Evolutionary conservation across 1,284 basidiomycete species (phyloP).

Genomic region (Apiotrichum brassicae): DNA sequence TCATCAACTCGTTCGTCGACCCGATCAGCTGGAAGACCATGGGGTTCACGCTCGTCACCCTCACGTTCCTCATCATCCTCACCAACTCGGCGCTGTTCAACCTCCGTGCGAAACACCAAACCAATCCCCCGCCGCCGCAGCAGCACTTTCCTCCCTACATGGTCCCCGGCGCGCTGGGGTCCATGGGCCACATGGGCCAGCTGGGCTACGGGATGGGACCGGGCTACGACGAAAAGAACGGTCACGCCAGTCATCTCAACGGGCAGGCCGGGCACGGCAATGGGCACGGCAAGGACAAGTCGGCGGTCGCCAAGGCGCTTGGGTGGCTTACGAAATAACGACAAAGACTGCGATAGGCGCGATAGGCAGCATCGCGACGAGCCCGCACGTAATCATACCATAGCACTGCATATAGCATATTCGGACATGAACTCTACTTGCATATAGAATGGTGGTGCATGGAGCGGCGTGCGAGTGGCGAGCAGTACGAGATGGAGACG

Average conservation of each 20-base stretch:
- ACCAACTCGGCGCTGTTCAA: constrained; percentile 68
- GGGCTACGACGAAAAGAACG: neutral
- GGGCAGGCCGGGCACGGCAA: neutral
- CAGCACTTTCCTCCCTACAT: constrained; percentile 1
- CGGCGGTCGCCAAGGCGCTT: constrained; percentile 5
- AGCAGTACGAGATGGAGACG: no score
- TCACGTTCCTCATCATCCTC: constrained; percentile 72
- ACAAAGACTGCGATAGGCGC: no score
- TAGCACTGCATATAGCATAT: no score
- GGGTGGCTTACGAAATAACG: constrained; percentile 10
- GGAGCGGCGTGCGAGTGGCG: no score
- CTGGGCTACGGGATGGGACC: neutral
- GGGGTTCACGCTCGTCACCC: constrained; percentile 73
- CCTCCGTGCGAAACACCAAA: constrained; percentile 42
- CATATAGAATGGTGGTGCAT: no score
- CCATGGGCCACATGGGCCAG: constrained; percentile 1
- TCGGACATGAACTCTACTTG: no score
- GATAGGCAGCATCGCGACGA: no score
- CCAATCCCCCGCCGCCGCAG: constrained; percentile 12
- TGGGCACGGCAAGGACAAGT: neutral
- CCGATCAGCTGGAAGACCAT: constrained; percentile 95
- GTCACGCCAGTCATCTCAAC: neutral
- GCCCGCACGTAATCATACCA: no score
- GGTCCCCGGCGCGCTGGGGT: neutral
- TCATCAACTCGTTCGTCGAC: constrained; percentile 93